These are phyloP conservation scores for Puya raimondii DNA, from an alignment of 176 grass and related monocot species.

Conservation along the genomic window DNA sequence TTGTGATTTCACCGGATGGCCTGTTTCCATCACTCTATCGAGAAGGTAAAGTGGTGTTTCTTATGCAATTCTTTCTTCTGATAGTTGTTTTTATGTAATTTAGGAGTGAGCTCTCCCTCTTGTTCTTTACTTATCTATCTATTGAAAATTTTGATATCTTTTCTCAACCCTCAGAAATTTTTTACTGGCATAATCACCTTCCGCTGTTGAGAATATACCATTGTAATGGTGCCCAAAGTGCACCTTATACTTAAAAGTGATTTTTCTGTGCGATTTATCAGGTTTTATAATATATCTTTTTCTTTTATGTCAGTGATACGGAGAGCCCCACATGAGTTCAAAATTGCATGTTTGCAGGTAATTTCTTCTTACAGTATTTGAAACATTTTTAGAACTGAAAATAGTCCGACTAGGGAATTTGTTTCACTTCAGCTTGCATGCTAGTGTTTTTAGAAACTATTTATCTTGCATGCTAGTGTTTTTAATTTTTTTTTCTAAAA, in stretches of 20 bases:
- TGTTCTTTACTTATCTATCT: too few relatives aligned
- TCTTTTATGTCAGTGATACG: constrained; percentile 57
- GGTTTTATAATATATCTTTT: constrained; percentile 15
- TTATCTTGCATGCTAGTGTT: neutral
- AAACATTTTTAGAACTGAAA: constrained; percentile 12
- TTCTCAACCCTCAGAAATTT: too few relatives aligned
- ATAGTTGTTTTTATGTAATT: neutral
- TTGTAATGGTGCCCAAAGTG: neutral
- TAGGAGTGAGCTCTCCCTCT: too few relatives aligned
- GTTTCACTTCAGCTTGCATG: neutral
- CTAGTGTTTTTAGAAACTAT: neutral
- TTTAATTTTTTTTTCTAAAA: constrained; percentile 3
- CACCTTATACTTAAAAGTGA: neutral
- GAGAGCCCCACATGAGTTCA: constrained; percentile 98
- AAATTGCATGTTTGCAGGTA: constrained; percentile 99
- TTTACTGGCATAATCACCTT: too few relatives aligned
- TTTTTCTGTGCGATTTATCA: neutral
- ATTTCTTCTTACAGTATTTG: constrained; percentile 16
- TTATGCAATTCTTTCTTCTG: neutral
- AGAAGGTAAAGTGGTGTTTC: constrained; percentile 58
- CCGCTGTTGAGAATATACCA: too few relatives aligned
- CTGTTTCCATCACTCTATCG: constrained; percentile 91
- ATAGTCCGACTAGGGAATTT: neutral
- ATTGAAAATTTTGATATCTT: too few relatives aligned
- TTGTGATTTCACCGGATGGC: constrained; percentile 98